Evolutionary conservation across 1,284 basidiomycete species (phyloP), one percentile per base, ranked within the genome.

Genomic region (Agroathelia rolfsii): DNA sequence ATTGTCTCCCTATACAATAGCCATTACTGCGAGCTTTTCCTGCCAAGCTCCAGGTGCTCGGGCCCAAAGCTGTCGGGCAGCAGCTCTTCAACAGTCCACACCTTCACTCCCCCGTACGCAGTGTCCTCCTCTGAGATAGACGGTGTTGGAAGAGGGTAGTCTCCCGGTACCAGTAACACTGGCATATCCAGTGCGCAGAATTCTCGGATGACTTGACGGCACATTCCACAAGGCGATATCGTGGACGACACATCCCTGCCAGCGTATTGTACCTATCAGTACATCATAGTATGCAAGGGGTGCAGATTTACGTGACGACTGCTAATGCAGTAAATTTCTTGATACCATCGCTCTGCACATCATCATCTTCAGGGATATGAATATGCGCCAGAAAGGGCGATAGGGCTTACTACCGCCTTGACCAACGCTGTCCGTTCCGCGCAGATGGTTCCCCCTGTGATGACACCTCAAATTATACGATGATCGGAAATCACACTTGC

Each of bases 41-140:
- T 50, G 6, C 71, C 71, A 15, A 66, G 47, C 30, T 73, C 70
- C 42, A 88, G 53, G 33, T 83, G 64, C 44, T 81, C 87, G 1
- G 89, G 89, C 0, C 92, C 90, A 58, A 94, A 94, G 52, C 85
- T 87, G 58, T 84, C 66, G 0, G 90, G 92, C 28, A 95, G 61
- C 21, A 96, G 59, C 41, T 80, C 72, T 3, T 64, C 83, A 11
- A 95, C 61, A 3, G 77, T 85, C 32, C 75, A 76, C 44, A 77
- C 72, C 34, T 61, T 56, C 24, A 76, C 61, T 12, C 71, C 65
- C 29, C 72, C 63, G 43, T 56, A 51, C 21, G 46, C 50, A 11
- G 58, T 57, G 32, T 52, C 61, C 30, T 47, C 57, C 34, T 51
- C 55, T 18, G 58, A 49, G 5, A 52, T 57, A 9, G 56, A 49